A percentile compares a stretch with the other conserved stretches of the same genome.
These are phyloP conservation scores for Isabelozyma rhagii DNA, from an alignment of 805 yeast species.

Conservation along the genomic window DNA sequence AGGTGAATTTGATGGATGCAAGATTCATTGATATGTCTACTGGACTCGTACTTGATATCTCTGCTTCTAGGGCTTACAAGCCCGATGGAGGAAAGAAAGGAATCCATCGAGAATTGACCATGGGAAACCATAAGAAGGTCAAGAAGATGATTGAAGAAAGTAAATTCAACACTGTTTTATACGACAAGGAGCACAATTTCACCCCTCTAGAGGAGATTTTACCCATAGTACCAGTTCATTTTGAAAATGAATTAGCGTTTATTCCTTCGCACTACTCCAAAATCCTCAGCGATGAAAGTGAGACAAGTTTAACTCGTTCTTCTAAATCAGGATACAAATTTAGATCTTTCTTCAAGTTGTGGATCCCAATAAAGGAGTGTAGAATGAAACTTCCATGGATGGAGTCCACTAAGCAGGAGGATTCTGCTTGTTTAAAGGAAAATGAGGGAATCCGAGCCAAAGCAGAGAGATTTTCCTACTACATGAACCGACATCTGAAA, in stretches of 20 bases:
- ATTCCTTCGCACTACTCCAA: background rate
- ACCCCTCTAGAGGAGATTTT: background rate
- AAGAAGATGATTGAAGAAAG: conserved; percentile 3
- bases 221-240: background rate
- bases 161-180: background rate
- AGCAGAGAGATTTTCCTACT: background rate
- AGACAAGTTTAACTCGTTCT: conserved; percentile 2
- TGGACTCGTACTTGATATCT: conserved; percentile 15
- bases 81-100: conserved; percentile 1
- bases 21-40: conserved; percentile 15
- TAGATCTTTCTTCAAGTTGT: conserved; percentile 7
- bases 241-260: conserved; percentile 1
- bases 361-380: conserved; percentile 9
- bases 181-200: background rate
- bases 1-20: conserved; percentile 12
- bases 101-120: conserved; percentile 7
- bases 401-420: conserved; percentile 5
- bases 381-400: conserved; percentile 1
- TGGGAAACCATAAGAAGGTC: conserved; percentile 1
- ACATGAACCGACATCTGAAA: background rate
- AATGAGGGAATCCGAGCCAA: background rate
- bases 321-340: conserved; percentile 2
- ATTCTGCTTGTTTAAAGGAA: conserved; percentile 7
- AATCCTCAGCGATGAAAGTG: background rate
- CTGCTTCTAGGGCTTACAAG: conserved; percentile 4